Percentiles rank a stretch among this genome's conserved stretches.
These are phyloP conservation scores for Penicillium steckii DNA, from an alignment of 495 filamentous ascomycete species.

Conservation along the genomic window DNA sequence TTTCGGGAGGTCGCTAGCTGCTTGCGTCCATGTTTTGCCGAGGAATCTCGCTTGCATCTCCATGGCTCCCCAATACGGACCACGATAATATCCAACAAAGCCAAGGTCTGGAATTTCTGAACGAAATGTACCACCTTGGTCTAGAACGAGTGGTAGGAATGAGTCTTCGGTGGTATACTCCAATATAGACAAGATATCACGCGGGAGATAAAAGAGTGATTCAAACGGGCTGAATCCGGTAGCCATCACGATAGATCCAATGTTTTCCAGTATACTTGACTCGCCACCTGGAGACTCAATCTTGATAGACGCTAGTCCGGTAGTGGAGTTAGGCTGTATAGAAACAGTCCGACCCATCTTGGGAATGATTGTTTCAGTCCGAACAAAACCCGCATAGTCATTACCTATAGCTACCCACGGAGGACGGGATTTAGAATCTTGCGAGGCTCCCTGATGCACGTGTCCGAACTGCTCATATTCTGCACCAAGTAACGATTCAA, in stretches of 20 bases:
- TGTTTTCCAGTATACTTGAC: slow-evolving; percentile 40
- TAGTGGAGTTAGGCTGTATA: slow-evolving; percentile 18
- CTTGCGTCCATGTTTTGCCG: slow-evolving; percentile 37
- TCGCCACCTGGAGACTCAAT: slow-evolving; percentile 31
- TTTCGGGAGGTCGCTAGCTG: not conserved
- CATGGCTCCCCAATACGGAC: slow-evolving; percentile 84
- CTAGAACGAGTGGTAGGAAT: slow-evolving; percentile 67
- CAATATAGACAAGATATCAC: slow-evolving; percentile 52
- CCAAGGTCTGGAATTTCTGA: slow-evolving; percentile 61
- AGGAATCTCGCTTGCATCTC: slow-evolving; percentile 81
- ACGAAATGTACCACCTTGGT: slow-evolving; percentile 63
- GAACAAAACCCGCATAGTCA: slow-evolving; percentile 69
- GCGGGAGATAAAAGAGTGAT: slow-evolving; percentile 60
- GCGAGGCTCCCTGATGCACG: slow-evolving; percentile 1
- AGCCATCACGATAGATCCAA: slow-evolving; percentile 69
- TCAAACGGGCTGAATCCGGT: slow-evolving; percentile 70
- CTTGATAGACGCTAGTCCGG: slow-evolving; percentile 27
- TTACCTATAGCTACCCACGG: slow-evolving; percentile 69
- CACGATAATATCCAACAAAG: slow-evolving; percentile 84
- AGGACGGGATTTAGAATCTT: slow-evolving; percentile 38
- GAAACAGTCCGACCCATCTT: slow-evolving; percentile 34
- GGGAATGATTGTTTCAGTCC: slow-evolving; percentile 56
- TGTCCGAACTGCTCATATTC: slow-evolving; percentile 51
- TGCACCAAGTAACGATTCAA: slow-evolving; percentile 55
- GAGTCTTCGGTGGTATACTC: slow-evolving; percentile 52